Percentiles rank a stretch among this genome's conserved stretches.
Evolutionary conservation across 2,329 filamentous ascomycete species (phyloP).

Genomic region (Talaromyces sp.): DNA sequence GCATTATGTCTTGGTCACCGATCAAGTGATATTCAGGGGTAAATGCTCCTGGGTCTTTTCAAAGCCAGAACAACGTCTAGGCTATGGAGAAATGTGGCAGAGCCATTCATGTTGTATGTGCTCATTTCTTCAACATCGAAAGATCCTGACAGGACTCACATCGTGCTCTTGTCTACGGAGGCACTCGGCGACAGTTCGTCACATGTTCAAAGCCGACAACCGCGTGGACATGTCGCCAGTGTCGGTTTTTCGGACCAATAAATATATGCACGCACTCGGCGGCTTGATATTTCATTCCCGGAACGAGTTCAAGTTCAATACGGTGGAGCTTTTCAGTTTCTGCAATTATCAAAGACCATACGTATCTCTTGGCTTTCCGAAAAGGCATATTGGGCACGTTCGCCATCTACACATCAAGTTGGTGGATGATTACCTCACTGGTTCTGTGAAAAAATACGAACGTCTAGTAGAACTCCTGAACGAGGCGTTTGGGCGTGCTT

Average conservation of each 20-base stretch:
- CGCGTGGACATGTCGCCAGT: background rate
- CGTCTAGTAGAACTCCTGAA: background rate
- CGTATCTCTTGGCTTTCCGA: background rate
- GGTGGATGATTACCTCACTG: background rate
- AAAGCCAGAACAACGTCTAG: background rate
- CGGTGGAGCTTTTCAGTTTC: background rate
- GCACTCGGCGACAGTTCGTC: background rate
- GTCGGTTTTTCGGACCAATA: background rate
- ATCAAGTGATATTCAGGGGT: conserved; percentile 19
- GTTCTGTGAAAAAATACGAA: background rate
- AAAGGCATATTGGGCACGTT: background rate
- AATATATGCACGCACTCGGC: background rate
- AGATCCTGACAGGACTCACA: background rate
- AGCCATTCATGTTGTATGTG: background rate
- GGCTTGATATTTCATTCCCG: background rate
- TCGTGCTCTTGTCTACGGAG: background rate
- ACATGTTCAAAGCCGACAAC: background rate
- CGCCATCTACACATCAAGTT: background rate
- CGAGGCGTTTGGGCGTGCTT: background rate
- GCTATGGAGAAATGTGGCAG: background rate
- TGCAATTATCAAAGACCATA: background rate
- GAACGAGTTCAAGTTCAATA: background rate
- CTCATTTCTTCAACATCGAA: background rate
- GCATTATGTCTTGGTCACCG: conserved; percentile 20
- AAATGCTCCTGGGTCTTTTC: conserved; percentile 1